Evolutionary conservation across 345 rosid genomes (phyloP).

Genomic region (Sisymbrium irio): DNA sequence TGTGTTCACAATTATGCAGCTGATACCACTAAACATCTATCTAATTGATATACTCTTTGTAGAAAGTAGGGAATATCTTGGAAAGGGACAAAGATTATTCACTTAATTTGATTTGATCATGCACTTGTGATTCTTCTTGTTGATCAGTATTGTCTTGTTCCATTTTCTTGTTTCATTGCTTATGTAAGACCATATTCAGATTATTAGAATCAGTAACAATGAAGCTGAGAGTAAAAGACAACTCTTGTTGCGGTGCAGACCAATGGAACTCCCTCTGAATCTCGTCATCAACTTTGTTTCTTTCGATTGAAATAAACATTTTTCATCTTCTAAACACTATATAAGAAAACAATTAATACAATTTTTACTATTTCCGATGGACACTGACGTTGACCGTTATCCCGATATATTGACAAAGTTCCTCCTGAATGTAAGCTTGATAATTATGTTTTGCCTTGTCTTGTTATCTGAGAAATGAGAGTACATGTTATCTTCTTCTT

Average conservation of each 20-base stretch:
- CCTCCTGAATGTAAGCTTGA: too few relatives aligned
- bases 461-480: neutral
- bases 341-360: too few relatives aligned
- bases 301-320: neutral
- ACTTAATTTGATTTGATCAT: neutral
- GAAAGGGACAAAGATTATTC: conserved; percentile 10
- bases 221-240: conserved; percentile 1
- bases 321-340: too few relatives aligned
- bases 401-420: too few relatives aligned
- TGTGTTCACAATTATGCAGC: conserved; percentile 64
- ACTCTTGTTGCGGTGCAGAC: neutral
- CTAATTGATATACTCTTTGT: conserved; percentile 14
- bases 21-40: conserved; percentile 31
- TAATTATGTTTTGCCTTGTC: neutral
- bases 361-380: too few relatives aligned
- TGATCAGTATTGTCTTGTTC: conserved; percentile 9
- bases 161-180: conserved; percentile 15
- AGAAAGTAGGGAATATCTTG: conserved; percentile 30
- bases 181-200: conserved; percentile 4
- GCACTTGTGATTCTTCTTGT: conserved; percentile 12
- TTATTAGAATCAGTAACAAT: neutral
- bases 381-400: too few relatives aligned
- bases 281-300: neutral
- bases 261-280: neutral
- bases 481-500: neutral